Evolutionary conservation across 345 rosid genomes (phyloP).

Genomic region (Boechera divaricarpa): DNA sequence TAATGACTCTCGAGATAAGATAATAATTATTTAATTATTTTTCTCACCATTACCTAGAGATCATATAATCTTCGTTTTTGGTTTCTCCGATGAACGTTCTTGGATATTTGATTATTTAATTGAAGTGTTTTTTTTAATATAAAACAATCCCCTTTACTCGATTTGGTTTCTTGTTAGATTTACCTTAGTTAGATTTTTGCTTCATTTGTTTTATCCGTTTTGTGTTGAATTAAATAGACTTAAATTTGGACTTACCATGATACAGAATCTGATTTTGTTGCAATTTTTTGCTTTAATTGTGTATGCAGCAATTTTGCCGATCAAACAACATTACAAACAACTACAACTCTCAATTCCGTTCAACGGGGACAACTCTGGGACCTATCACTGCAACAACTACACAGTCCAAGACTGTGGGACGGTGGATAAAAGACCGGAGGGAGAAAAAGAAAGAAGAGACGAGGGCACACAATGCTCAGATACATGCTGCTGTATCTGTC

Average conservation of each 20-base stretch:
- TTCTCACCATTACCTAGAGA: slow-evolving; percentile 19
- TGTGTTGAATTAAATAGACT: neutral
- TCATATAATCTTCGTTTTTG: slow-evolving; percentile 3
- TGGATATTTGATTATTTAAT: neutral
- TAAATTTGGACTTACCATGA: neutral
- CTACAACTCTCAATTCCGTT: slow-evolving; percentile 48
- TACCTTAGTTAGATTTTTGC: neutral
- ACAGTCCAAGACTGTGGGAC: slow-evolving; percentile 82
- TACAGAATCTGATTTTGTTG: neutral
- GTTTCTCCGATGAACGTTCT: slow-evolving; percentile 3
- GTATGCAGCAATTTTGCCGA: slow-evolving; percentile 60
- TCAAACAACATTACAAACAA: slow-evolving; percentile 43
- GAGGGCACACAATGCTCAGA: slow-evolving; percentile 81
- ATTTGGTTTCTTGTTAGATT: slow-evolving; percentile 20
- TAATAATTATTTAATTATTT: slow-evolving; percentile 1
- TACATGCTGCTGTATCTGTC: slow-evolving; percentile 76
- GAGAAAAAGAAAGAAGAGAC: slow-evolving; percentile 92
- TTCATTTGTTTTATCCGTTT: neutral
- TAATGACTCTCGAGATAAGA: neutral
- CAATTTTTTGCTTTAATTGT: neutral
- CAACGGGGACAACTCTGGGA: slow-evolving; percentile 40
- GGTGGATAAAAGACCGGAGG: slow-evolving; percentile 82
- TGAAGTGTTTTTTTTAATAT: neutral
- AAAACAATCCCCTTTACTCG: neutral
- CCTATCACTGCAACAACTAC: slow-evolving; percentile 46